phyloP scores from a whole-genome alignment of 2,329 filamentous ascomycete species.

The Calonectria hongkongensis region DNA sequence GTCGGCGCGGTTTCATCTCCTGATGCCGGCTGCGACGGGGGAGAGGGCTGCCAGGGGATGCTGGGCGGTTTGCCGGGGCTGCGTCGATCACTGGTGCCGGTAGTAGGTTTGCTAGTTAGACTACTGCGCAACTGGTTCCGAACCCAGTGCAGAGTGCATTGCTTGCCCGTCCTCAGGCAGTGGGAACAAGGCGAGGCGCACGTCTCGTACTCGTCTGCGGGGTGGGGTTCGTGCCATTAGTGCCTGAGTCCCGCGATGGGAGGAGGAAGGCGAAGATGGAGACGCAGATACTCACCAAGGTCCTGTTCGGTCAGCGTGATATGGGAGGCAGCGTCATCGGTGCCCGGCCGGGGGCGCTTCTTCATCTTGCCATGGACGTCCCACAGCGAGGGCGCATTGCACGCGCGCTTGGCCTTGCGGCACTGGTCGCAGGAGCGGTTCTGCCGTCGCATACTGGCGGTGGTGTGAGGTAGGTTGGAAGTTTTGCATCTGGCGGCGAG shows the following conservation, averaged over 20 bases:
- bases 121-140: slow-evolving; percentile 52
- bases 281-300: slow-evolving; percentile 47
- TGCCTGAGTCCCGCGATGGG: slow-evolving; percentile 27
- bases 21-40: slow-evolving; percentile 29
- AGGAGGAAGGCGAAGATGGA: background rate
- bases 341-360: slow-evolving; percentile 45
- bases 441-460: slow-evolving; percentile 50
- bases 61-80: slow-evolving; percentile 49
- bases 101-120: slow-evolving; percentile 39
- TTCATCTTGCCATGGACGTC: slow-evolving; percentile 50
- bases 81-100: slow-evolving; percentile 41
- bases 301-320: slow-evolving; percentile 51
- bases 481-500: slow-evolving; percentile 9
- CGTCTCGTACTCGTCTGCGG: slow-evolving; percentile 52
- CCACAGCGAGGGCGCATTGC: slow-evolving; percentile 53
- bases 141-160: slow-evolving; percentile 54
- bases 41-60: slow-evolving; percentile 30
- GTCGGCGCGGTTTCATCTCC: background rate
- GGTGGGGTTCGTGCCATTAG: slow-evolving; percentile 23
- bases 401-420: slow-evolving; percentile 54
- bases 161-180: slow-evolving; percentile 53
- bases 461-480: slow-evolving; percentile 15
- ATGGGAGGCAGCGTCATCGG: slow-evolving; percentile 27
- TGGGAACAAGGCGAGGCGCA: slow-evolving; percentile 52
- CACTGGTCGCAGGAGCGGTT: slow-evolving; percentile 55